Base-by-base conservation (phyloP, 2,329 filamentous ascomycete genomes). In the Phialophora macrospora region DNA sequence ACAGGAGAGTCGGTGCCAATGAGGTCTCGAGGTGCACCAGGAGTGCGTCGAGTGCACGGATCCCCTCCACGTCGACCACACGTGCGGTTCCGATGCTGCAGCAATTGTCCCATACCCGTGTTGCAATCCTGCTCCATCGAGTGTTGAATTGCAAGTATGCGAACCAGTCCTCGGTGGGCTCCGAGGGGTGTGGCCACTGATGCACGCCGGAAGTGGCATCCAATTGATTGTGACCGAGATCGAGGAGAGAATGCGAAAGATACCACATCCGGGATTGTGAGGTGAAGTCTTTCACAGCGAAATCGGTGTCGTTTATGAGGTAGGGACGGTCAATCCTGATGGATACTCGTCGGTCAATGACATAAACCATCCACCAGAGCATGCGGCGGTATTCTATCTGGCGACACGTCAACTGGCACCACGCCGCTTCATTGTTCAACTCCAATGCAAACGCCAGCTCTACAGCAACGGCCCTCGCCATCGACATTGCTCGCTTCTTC, bases 311-410 rank as follows among this genome's bases (percentile, higher is more conserved):
- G 11, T 38, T 52, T 20, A 63, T 55, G 20, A 55, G 28, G 14
- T 59, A 24, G 1, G 51, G 60, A n/a, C 52, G 49, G 7, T n/a
- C 26, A 22, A 12, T 20, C 24, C 22, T 56, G 7, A 63, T 30
- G 2, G 60, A 54, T 26, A 63, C n/a, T n/a, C 52, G 52, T 11
- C 60, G 51, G 38, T 63, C 60, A 28, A 63, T 56, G 28, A 41
- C 28, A 52, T 48, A 55, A 9, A 63, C n/a, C n/a, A 52, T 56
- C 60, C 60, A 63, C 60, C 60, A 63, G 5, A 57, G 26, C 14
- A 63, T 22, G 17, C 60, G 60, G 22, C 51, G 60, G 52, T 63
- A 63, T 48, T 63, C 60, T 46, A 7, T 22, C 38, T 63, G 51
- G 9, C 60, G 60, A 14, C n/a, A n/a, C 9, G 51, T 63, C 20